phyloP scores from a whole-genome alignment of 345 rosid species.

The Tarenaya hassleriana region DNA sequence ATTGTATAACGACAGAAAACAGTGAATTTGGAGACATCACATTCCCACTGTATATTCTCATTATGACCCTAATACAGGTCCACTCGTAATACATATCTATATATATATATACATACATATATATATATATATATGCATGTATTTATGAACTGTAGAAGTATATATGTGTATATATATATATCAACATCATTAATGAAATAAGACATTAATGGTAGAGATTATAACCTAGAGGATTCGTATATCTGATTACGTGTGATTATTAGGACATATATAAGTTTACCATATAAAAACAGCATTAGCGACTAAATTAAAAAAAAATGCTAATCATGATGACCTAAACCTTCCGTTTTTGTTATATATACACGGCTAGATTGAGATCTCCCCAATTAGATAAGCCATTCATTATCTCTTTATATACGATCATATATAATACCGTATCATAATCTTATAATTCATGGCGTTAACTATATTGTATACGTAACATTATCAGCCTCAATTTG shows the following conservation, averaged over 20 bases:
- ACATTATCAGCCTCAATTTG: too few relatives aligned
- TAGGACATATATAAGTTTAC: slow-evolving; percentile 18
- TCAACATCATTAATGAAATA: slow-evolving; percentile 19
- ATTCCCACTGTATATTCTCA: slow-evolving; percentile 24
- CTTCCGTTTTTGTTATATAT: slow-evolving; percentile 11
- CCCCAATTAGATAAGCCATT: too few relatives aligned
- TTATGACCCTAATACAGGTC: slow-evolving; percentile 18
- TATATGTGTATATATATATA: slow-evolving; percentile 16
- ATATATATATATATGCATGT: slow-evolving; percentile 4
- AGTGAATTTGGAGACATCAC: slow-evolving; percentile 22
- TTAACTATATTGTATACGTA: too few relatives aligned
- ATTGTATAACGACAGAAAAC: too few relatives aligned
- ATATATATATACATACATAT: slow-evolving; percentile 14
- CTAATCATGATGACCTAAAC: slow-evolving; percentile 29
- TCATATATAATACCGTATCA: too few relatives aligned
- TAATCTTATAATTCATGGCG: too few relatives aligned
- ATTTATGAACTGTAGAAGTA: slow-evolving; percentile 5
- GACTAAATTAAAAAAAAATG: slow-evolving; percentile 6
- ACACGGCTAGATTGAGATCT: too few relatives aligned
- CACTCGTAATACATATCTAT: slow-evolving; percentile 9
- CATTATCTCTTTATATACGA: too few relatives aligned
- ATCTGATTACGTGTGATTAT: slow-evolving; percentile 24
- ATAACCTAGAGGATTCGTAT: slow-evolving; percentile 1
- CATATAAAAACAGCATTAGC: slow-evolving; percentile 21
- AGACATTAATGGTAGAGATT: neutral